These are phyloP conservation scores for Lactarius hatsudake DNA, from an alignment of 768 basidiomycete genomes.

Conservation along the genomic window DNA sequence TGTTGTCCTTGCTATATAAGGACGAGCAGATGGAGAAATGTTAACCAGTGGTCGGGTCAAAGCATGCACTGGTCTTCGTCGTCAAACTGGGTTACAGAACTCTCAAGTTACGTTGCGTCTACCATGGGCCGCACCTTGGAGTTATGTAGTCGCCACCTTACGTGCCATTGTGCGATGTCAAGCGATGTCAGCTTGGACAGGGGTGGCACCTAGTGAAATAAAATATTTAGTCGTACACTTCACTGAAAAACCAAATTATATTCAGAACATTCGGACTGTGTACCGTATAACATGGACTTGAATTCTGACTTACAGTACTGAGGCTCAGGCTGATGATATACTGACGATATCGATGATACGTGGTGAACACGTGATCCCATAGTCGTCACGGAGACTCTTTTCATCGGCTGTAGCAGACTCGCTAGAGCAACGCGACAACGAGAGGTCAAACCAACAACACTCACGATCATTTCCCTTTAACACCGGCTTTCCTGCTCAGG, in stretches of 20 bases:
- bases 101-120: background rate
- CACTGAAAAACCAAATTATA: no score
- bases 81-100: background rate
- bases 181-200: background rate
- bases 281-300: no score
- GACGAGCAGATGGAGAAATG: background rate
- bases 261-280: no score
- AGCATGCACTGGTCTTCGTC: background rate
- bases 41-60: background rate
- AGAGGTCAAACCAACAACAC: background rate
- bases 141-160: background rate
- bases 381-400: slow-evolving; percentile 25
- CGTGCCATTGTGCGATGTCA: background rate
- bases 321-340: no score
- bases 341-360: background rate
- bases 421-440: background rate
- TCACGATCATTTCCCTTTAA: background rate
- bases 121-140: background rate
- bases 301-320: no score
- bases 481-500: background rate
- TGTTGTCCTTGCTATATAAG: background rate
- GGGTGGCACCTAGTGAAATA: background rate
- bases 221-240: no score
- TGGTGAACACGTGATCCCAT: slow-evolving; percentile 15
- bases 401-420: background rate